These are phyloP conservation scores for Lumnitzera littorea DNA, from an alignment of 345 rosid species.

Conservation along the genomic window DNA sequence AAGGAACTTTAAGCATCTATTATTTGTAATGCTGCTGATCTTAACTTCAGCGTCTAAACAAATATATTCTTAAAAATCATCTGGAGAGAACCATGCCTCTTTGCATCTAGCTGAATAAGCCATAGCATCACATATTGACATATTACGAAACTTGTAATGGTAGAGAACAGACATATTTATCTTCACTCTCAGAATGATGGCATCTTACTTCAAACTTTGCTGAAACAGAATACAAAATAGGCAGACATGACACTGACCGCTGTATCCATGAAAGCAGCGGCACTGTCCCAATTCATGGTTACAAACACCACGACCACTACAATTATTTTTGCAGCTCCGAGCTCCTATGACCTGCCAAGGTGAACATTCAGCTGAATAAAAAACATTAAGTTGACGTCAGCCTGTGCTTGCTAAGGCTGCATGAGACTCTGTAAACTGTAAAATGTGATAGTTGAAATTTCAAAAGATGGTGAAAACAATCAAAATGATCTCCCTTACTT, in stretches of 20 bases:
- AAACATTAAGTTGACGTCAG: background rate
- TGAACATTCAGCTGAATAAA: background rate
- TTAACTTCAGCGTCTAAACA: no score
- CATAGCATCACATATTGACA: no score
- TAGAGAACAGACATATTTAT: no score
- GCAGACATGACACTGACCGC: conserved; percentile 32
- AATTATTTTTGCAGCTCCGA: conserved; percentile 50
- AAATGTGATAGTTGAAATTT: background rate
- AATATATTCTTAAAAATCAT: no score
- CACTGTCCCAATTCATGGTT: conserved; percentile 75
- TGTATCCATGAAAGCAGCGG: conserved; percentile 83
- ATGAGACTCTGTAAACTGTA: background rate
- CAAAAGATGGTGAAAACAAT: background rate
- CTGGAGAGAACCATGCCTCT: no score
- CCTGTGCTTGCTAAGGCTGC: background rate
- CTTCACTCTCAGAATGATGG: no score
- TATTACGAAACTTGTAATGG: no score
- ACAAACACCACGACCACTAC: conserved; percentile 87
- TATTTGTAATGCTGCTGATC: no score
- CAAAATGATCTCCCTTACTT: background rate
- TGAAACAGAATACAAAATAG: conserved; percentile 1
- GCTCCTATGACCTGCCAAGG: conserved; percentile 65
- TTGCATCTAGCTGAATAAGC: no score
- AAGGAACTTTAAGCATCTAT: no score
- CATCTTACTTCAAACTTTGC: background rate